Evolutionary conservation across 768 basidiomycete species (phyloP).

Genomic region (Lentinula sp.): DNA sequence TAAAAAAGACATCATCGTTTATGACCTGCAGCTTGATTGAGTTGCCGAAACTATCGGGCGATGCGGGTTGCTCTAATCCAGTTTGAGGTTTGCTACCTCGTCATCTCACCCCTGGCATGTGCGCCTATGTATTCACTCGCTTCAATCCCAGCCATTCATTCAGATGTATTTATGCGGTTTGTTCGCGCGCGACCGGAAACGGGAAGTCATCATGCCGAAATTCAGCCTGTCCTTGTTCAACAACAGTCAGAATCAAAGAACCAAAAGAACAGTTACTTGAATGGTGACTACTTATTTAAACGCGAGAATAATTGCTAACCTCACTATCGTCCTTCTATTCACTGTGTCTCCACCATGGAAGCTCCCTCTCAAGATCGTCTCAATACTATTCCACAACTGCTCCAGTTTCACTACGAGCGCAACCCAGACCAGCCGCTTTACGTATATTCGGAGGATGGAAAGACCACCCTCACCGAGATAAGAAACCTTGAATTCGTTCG

Average conservation of each 20-base stretch:
- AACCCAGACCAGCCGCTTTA: constrained; percentile 25
- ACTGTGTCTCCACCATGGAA: not conserved
- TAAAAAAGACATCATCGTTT: too few relatives aligned
- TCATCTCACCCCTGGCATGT: too few relatives aligned
- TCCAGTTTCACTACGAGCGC: constrained; percentile 26
- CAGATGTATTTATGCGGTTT: too few relatives aligned
- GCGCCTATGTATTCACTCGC: too few relatives aligned
- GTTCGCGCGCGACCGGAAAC: too few relatives aligned
- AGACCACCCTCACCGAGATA: constrained; percentile 18
- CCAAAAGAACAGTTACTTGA: too few relatives aligned
- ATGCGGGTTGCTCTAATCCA: not conserved
- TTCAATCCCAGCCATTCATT: too few relatives aligned
- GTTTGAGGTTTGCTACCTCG: too few relatives aligned
- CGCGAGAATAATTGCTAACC: not conserved
- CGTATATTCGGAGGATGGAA: constrained; percentile 19
- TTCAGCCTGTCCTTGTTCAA: too few relatives aligned
- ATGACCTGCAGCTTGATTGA: too few relatives aligned
- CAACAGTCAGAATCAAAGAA: too few relatives aligned
- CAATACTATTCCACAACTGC: constrained; percentile 16
- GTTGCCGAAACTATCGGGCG: not conserved
- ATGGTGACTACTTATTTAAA: not conserved
- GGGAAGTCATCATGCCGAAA: too few relatives aligned
- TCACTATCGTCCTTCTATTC: not conserved
- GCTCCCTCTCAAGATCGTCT: not conserved
- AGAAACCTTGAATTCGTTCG: constrained; percentile 38